Percentiles rank a stretch among this genome's conserved stretches.
Evolutionary conservation across 257 asterid species (phyloP).

Genomic region (Misopates orontium): DNA sequence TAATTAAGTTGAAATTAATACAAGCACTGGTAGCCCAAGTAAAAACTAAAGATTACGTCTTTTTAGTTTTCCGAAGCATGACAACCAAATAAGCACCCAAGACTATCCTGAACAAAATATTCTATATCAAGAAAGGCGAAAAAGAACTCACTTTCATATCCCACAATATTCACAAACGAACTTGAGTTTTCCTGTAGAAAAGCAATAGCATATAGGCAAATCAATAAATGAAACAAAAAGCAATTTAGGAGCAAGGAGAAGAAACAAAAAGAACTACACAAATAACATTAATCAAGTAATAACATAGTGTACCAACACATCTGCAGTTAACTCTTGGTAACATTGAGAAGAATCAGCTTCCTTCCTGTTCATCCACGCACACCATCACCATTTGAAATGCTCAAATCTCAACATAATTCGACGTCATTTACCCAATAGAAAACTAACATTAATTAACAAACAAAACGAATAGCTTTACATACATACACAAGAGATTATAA

Average conservation of each 20-base stretch:
- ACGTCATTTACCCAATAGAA: not conserved
- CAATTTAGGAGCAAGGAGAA: not conserved
- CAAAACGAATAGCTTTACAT: constrained; percentile 8
- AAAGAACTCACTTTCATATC: constrained; percentile 65
- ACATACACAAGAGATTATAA: not conserved
- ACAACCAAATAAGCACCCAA: constrained; percentile 23
- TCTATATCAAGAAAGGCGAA: constrained; percentile 5
- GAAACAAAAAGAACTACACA: not conserved
- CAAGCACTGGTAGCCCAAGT: not conserved
- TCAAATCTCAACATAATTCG: not conserved
- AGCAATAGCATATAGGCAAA: constrained; percentile 20
- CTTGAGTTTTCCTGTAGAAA: constrained; percentile 49
- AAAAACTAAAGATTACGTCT: not conserved
- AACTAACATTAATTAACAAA: not conserved
- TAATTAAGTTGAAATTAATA: not conserved
- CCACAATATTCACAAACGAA: constrained; percentile 57
- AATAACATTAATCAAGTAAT: constrained; percentile 4
- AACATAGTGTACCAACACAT: constrained; percentile 52
- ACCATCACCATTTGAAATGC: constrained; percentile 11
- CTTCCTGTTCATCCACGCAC: constrained; percentile 59
- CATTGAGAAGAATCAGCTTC: constrained; percentile 55
- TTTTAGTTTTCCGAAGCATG: constrained; percentile 7
- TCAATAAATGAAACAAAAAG: constrained; percentile 2
- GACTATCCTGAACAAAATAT: constrained; percentile 3
- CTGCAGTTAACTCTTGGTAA: constrained; percentile 60